Evolutionary conservation across 1,139 yeast genomes (phyloP), one percentile per base, ranked within the genome.

Genomic region (Yamadazyma sp.): DNA sequence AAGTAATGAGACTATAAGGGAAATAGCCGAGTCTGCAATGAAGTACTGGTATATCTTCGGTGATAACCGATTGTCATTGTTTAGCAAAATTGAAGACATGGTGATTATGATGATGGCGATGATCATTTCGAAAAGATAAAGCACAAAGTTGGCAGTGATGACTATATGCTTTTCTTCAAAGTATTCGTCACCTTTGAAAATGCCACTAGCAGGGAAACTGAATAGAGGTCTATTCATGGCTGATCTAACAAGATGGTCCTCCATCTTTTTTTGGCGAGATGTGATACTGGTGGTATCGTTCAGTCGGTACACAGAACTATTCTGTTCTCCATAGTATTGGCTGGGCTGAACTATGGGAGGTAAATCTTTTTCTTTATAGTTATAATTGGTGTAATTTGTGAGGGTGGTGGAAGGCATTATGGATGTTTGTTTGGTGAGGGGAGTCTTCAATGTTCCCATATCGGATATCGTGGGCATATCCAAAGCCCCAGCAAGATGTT

Each of bases 211-310:
- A 9, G 42, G 46, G 21, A 57, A 33, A 9, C 55, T 40, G 16
- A 60, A 42, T 27, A 67, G 48, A 0, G 72, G 70, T 18, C 60
- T 52, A 43, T 64, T 62, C 73, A 69, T 67, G 7, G 68, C 72
- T 23, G 48, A 47, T 34, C 52, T 56, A 11, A 69, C 61, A 37
- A 69, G 52, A n/a, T 52, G 56, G 33, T 50, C 50, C 43, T 67
- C 72, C 41, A 65, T 45, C 8, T 48, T 49, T 39, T 57, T 54
- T 37, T 56, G 57, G 27, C 52, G 50, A 9, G 71, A 61, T 4
- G 48, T 40, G 26, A 59, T 37, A 32, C 61, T 58, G 1, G 14
- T 7, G 1, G 39, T 26, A 17, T 47, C 52, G 15, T 39, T 37
- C 11, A 41, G 35, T 24, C 38, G 41, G 29, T 46, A 44, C 1